phyloP scores from a whole-genome alignment of 768 basidiomycete genomes.

The Polyporus arcularius region DNA sequence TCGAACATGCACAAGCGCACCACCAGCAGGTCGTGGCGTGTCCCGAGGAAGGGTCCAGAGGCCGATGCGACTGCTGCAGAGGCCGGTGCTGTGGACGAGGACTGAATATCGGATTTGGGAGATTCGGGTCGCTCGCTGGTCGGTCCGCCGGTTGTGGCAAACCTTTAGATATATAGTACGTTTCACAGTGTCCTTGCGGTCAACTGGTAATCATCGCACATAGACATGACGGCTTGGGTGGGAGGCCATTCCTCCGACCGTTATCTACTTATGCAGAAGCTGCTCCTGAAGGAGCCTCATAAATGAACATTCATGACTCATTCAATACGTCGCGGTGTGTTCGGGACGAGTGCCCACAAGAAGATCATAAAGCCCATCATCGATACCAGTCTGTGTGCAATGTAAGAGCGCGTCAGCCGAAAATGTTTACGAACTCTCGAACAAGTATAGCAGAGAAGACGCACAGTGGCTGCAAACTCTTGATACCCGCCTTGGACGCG shows the following conservation, averaged over 20 bases:
- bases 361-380: conserved; percentile 26
- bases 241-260: too few species aligned
- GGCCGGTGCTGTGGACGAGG: background rate
- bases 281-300: background rate
- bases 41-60: background rate
- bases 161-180: too few species aligned
- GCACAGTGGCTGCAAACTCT: conserved; percentile 61
- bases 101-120: too few species aligned
- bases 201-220: too few species aligned
- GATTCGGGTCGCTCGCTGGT: too few species aligned
- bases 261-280: too few species aligned
- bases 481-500: conserved; percentile 59
- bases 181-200: too few species aligned
- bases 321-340: conserved; percentile 10
- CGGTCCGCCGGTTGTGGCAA: too few species aligned
- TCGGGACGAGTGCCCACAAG: conserved; percentile 26
- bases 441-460: conserved; percentile 24
- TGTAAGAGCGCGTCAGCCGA: too few species aligned
- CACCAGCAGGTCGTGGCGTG: conserved; percentile 18
- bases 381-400: conserved; percentile 19
- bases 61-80: background rate
- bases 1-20: conserved; percentile 17
- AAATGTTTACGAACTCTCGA: too few species aligned
- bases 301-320: too few species aligned
- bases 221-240: too few species aligned